Percentiles rank a stretch among this genome's conserved stretches.
phyloP scores from a whole-genome alignment of 2,329 filamentous ascomycete species.

The Hymenoscyphus fraxineus region DNA sequence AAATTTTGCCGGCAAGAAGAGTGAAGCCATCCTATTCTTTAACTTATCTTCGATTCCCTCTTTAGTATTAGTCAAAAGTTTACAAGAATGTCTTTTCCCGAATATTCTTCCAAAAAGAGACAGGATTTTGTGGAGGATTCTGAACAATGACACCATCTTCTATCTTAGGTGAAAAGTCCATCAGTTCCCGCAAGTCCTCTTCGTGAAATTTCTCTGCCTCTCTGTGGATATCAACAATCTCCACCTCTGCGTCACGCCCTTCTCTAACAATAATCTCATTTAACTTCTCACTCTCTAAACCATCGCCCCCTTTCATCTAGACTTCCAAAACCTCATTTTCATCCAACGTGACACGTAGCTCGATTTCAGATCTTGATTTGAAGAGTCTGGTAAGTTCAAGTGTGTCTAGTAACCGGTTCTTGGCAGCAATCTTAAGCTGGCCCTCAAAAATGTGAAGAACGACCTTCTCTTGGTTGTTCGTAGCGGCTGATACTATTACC shows the following conservation, averaged over 20 bases:
- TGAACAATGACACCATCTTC: background rate
- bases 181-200: background rate
- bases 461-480: slow-evolving; percentile 51
- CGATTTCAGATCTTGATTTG: slow-evolving; percentile 17
- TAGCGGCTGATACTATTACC: slow-evolving; percentile 54
- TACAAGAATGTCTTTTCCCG: too few relatives aligned
- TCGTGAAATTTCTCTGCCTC: slow-evolving; percentile 4
- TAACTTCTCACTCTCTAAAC: background rate
- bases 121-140: background rate
- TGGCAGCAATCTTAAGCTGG: slow-evolving; percentile 66
- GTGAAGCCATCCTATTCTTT: too few relatives aligned
- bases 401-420: slow-evolving; percentile 67
- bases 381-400: slow-evolving; percentile 64
- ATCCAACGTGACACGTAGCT: slow-evolving; percentile 19
- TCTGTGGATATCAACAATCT: background rate
- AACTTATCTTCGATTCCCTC: too few relatives aligned
- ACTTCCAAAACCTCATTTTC: slow-evolving; percentile 21
- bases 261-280: too few relatives aligned
- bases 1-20: too few relatives aligned
- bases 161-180: background rate
- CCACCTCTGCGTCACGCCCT: background rate
- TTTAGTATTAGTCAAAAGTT: too few relatives aligned
- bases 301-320: background rate
- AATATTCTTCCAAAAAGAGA: too few relatives aligned
- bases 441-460: slow-evolving; percentile 66